Evolutionary conservation across 1,284 basidiomycete genomes (phyloP), one percentile per base, ranked within the genome.

Genomic region (Puccinia novopanici): DNA sequence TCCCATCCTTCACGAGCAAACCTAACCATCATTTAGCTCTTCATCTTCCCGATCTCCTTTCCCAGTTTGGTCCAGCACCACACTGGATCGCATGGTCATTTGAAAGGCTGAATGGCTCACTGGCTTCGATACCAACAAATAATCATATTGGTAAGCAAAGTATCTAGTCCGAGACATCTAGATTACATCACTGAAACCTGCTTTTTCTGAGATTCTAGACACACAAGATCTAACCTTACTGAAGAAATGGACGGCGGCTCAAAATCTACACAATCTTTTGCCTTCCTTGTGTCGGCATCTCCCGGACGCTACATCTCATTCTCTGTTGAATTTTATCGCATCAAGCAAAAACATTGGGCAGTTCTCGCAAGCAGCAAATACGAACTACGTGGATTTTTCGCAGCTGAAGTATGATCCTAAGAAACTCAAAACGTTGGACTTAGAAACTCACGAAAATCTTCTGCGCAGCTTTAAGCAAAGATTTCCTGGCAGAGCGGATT

Each of bases 91-190:
- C 67, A 30, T 79, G 76, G 76, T 59, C 55, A 42, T 61, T 71
- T 72, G 65, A 79, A 42, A 70, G 55, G 34, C 37, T 71, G 34
- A 54, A 71, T 40, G 68, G 68, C n/a, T 71, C 68, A 37, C 68
- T 71, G 19, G 68, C 68, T 52, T 89, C 48, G 89, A 0, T 90
- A 90, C 90, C 90, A 91, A 0, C 68, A 71, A 71, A 71, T 34
- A 71, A 71, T 13, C 55, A 52, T 8, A 42, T 50, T 27, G 73
- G 55, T 30, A 55, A 75, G 59, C 22, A 27, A 19, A 2, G 59
- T 19, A 42, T 52, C 30, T 52, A 54, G 52, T 37, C n/a, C 13
- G 12, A 9, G 9, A 37, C 52, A 8, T 30, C 27, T 15, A 71
- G 8, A 50, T 17, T n/a, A n/a, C n/a, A n/a, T n/a, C n/a, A n/a